Percentiles rank a stretch among this genome's conserved stretches.
Evolutionary conservation across 2,329 filamentous ascomycete genomes (phyloP).

Genomic region (Sporothrix variecibatus): DNA sequence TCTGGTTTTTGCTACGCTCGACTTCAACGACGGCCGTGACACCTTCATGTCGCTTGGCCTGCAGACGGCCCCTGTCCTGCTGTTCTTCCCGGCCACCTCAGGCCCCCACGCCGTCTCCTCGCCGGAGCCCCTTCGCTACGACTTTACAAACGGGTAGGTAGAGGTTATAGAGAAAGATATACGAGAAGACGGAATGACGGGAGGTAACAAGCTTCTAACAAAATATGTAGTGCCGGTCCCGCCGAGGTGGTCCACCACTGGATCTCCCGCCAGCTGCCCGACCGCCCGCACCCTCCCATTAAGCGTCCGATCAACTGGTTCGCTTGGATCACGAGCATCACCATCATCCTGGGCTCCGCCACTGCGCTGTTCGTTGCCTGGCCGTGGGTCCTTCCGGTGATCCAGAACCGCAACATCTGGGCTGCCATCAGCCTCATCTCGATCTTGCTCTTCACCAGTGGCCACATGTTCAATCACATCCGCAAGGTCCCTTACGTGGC

Average conservation of each 20-base stretch:
- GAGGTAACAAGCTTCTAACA: background rate
- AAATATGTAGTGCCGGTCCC: constrained; percentile 59
- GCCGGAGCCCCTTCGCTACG: constrained; percentile 72
- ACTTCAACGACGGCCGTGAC: constrained; percentile 81
- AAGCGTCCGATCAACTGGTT: constrained; percentile 85
- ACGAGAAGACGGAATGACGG: background rate
- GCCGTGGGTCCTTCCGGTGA: constrained; percentile 76
- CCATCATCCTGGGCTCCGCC: constrained; percentile 67
- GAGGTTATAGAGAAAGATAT: background rate
- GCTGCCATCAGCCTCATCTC: constrained; percentile 84
- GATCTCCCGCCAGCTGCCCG: constrained; percentile 77
- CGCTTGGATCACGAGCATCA: constrained; percentile 67
- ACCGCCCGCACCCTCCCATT: constrained; percentile 74
- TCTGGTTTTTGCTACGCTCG: constrained; percentile 78
- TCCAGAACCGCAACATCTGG: constrained; percentile 93
- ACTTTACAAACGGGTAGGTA: constrained; percentile 77
- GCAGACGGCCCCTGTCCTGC: constrained; percentile 88
- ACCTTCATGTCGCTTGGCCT: constrained; percentile 91
- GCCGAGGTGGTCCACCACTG: constrained; percentile 80
- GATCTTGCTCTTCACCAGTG: constrained; percentile 90
- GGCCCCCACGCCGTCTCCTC: constrained; percentile 76
- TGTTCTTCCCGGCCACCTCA: constrained; percentile 82
- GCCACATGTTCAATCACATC: constrained; percentile 99
- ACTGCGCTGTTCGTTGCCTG: constrained; percentile 71
- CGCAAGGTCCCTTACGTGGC: constrained; percentile 91